These are phyloP conservation scores for Solanum hybrid DNA, from an alignment of 305 asterid genomes.

Conservation along the genomic window DNA sequence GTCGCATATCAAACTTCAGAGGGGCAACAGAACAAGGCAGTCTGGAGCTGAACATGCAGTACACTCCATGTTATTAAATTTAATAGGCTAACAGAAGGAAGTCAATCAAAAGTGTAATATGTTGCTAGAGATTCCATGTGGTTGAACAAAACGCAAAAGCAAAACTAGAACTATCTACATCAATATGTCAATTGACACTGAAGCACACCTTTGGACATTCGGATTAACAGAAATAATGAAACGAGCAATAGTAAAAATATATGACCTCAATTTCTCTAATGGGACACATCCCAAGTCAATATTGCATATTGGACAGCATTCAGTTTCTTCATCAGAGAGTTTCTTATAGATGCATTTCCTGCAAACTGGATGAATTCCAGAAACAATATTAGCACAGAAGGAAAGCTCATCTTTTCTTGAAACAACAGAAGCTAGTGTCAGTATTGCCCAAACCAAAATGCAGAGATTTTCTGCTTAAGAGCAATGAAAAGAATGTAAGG, in stretches of 20 bases:
- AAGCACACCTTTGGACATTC: not conserved
- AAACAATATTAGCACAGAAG: not conserved
- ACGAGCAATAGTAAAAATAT: not conserved
- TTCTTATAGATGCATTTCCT: constrained; percentile 67
- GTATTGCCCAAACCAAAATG: not conserved
- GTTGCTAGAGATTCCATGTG: not conserved
- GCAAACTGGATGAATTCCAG: constrained; percentile 42
- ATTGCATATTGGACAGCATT: constrained; percentile 65
- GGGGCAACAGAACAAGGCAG: not conserved
- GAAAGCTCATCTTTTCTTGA: not conserved
- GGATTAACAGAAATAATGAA: not conserved
- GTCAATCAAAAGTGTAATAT: not conserved
- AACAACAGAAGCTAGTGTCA: not conserved
- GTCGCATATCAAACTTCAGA: not conserved
- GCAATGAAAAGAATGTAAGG: not conserved
- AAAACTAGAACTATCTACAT: not conserved
- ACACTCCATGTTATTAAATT: not conserved
- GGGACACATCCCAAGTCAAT: constrained; percentile 72
- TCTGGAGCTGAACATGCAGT: constrained; percentile 1
- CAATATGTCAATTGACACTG: not conserved
- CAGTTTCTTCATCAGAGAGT: constrained; percentile 62
- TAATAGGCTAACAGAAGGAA: not conserved
- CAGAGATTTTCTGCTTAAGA: not conserved
- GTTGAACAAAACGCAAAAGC: not conserved
- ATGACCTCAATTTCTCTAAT: constrained; percentile 63